Evolutionary conservation across 441 rosid genomes (phyloP), one percentile per base, ranked within the genome.

Genomic region (Mallotus japonicus): DNA sequence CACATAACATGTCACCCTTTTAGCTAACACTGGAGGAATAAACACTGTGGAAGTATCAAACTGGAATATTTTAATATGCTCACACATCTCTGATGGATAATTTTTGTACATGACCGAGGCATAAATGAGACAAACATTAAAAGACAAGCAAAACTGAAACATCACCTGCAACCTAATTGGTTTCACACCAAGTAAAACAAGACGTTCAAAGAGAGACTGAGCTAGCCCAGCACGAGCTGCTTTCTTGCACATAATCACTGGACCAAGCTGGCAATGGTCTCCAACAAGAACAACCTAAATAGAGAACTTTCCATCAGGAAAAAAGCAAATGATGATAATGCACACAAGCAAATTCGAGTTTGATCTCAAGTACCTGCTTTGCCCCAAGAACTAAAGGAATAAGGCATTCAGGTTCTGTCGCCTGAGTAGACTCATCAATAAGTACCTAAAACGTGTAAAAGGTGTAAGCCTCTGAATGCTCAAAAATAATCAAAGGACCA

Each of bases 181-280:
- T 85, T 96, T 93, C 51, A 92, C 88, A 78, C 99, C 99, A 85
- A 96, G 99, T 72, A 87, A 77, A 81, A 96, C 97, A 77, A 96
- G 92, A 42, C 99, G 98, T 75, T 96, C 99, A 88, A 96, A 96
- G 32, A 96, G 88, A 62, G 98, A 96, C 83, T 92, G 99, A 7
- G 99, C 97, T 74, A 96, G 81, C 69, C 99, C 99, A 80, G 99
- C 99, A 76, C 99, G 98, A 76, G 99, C 99, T 50, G 98, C 99
- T 91, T 96, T 96, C 82, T 96, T 96, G 90, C 99, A 96, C 99
- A 96, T 96, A 51, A 96, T 93, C 67, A 96, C 99, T 4, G 99
- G 99, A 77, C 99, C 99, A 78, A 96, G 99, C 79, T 96, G 99
- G 81, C 99, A 96, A 81, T 96, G 99, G 78, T 96, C 99, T 78